Evolutionary conservation across 2,329 filamentous ascomycete species (phyloP).

Genomic region (Cladophialophora immunda): DNA sequence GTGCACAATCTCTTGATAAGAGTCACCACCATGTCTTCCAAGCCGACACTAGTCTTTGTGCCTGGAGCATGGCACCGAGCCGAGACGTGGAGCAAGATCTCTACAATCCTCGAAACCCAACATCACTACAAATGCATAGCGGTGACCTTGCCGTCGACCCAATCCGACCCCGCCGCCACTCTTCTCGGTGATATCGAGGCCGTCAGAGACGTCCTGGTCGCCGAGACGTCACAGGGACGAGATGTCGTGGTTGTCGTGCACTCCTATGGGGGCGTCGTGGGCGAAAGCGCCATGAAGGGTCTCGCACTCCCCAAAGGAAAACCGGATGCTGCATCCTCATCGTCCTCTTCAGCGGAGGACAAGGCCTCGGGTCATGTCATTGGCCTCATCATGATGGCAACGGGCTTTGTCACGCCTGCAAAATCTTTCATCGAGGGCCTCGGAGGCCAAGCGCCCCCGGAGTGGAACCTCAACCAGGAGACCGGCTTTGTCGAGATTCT

Average conservation of each 20-base stretch:
- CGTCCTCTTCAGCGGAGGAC: constrained; percentile 12
- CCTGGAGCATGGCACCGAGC: constrained; percentile 60
- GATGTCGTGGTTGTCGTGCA: constrained; percentile 60
- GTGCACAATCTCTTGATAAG: background rate
- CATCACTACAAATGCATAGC: constrained; percentile 46
- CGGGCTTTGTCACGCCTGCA: constrained; percentile 53
- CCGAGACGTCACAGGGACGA: constrained; percentile 49
- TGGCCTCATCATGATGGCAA: constrained; percentile 56
- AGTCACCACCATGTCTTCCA: constrained; percentile 7
- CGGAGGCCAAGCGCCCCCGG: constrained; percentile 54
- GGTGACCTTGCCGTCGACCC: constrained; percentile 53
- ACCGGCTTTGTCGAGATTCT: constrained; percentile 55
- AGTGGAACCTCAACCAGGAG: constrained; percentile 51
- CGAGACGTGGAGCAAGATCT: constrained; percentile 50
- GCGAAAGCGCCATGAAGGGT: constrained; percentile 57
- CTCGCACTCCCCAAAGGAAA: constrained; percentile 44
- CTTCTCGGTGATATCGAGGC: constrained; percentile 56
- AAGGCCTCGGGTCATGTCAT: constrained; percentile 50
- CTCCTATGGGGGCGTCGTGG: constrained; percentile 60
- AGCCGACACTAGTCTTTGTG: constrained; percentile 56
- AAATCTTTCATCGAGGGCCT: constrained; percentile 53
- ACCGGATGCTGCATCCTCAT: constrained; percentile 16
- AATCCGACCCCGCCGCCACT: constrained; percentile 46
- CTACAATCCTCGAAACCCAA: constrained; percentile 46
- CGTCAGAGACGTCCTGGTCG: constrained; percentile 48